Evolutionary conservation across 169 alveolate species (phyloP), one percentile per base, ranked within the genome.

Genomic region (Cryptosporidium meleagridis): DNA sequence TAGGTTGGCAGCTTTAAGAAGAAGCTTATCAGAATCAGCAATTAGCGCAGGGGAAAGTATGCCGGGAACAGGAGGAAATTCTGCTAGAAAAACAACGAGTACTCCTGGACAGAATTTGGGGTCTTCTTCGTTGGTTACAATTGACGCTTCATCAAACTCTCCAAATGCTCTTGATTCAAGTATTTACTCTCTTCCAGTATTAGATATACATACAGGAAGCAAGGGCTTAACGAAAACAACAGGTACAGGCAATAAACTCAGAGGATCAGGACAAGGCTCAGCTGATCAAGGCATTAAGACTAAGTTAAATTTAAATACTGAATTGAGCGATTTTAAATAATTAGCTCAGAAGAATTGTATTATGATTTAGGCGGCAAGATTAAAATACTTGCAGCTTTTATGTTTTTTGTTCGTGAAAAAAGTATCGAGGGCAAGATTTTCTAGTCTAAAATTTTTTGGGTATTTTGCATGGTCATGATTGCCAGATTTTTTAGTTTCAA

Each of bases 1-100:
- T 4, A 59, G 68, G 44, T 62, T 80, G 23, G 75, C 75, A 5
- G 73, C 73, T 33, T n/a, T 73, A 12, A 73, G 71, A 33, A 18
- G 23, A 8, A 29, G 69, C 26, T 1, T 18, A 21, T 26, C 33
- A 23, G 55, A 31, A 2, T 73, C 86, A 18, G 33, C 33, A 26
- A 23, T 14, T 16, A 65, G 45, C 18, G 0, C 18, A 35, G 51
- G 51, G 6, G 72, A 37, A 29, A 65, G 44, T 10, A 31, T 8
- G 12, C 8, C 23, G 8, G 31, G 2, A 65, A n/a, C 18, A 14
- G 72, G 41, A 65, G 26, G 52, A 33, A 65, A 29, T 33, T 1
- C 6, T 26, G 33, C 3, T 6, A 39, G 51, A 35, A 65, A 14
- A 9, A n/a, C 12, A 3, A 6, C 6, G n/a, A 9, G 35, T 21